These are phyloP conservation scores for Tulasnella sp. DNA, from an alignment of 768 basidiomycete species.

Conservation along the genomic window DNA sequence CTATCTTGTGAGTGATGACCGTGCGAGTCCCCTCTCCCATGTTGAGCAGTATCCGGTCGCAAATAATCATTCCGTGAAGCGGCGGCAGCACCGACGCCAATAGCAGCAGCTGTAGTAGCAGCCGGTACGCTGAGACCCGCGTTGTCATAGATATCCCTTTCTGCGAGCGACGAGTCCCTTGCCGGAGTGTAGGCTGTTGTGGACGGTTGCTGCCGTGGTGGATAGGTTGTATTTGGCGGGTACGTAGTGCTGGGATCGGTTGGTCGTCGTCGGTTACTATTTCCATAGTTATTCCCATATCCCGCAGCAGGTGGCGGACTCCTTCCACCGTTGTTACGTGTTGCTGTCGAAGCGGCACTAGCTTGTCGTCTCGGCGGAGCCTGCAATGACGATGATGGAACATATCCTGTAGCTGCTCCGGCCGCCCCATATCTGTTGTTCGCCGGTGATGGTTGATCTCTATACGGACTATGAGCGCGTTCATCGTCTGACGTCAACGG, in stretches of 20 bases:
- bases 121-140: neutral
- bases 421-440: conserved; percentile 30
- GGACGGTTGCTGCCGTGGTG: conserved; percentile 43
- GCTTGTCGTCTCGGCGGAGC: conserved; percentile 1
- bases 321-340: neutral
- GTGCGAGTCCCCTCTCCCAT: conserved; percentile 26
- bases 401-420: conserved; percentile 38
- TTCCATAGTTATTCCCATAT: neutral
- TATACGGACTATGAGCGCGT: conserved; percentile 35
- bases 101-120: conserved; percentile 12
- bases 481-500: conserved; percentile 46
- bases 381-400: conserved; percentile 34
- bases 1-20: conserved; percentile 41
- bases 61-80: conserved; percentile 15
- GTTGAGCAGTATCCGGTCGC: conserved; percentile 29
- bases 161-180: conserved; percentile 17
- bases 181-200: conserved; percentile 36
- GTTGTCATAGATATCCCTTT: neutral
- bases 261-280: neutral
- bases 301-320: conserved; percentile 1
- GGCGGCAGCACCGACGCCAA: conserved; percentile 9
- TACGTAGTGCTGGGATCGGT: neutral
- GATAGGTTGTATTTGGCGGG: neutral
- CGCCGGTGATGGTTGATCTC: conserved; percentile 33
- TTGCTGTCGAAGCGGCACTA: neutral